Percentiles rank a stretch among this genome's conserved stretches.
These are phyloP conservation scores for Xylaria venustula DNA, from an alignment of 495 filamentous ascomycete genomes.

Conservation along the genomic window DNA sequence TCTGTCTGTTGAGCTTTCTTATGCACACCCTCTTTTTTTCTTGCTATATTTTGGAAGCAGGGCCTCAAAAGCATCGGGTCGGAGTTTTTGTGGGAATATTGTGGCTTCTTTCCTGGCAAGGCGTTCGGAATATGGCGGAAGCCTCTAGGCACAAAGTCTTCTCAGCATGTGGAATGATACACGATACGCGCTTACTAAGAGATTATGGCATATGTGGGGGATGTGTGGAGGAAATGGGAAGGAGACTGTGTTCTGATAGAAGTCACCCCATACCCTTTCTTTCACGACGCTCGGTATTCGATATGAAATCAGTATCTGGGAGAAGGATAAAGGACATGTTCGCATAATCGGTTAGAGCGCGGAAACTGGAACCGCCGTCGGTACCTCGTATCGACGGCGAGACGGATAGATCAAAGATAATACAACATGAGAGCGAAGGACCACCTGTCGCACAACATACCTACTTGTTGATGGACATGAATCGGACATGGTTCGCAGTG, in stretches of 20 bases:
- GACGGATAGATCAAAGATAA: background rate
- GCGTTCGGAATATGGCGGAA: constrained; percentile 24
- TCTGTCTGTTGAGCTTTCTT: background rate
- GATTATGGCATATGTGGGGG: constrained; percentile 4
- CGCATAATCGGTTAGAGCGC: constrained; percentile 3
- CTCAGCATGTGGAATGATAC: constrained; percentile 20
- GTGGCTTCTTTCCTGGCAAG: constrained; percentile 26
- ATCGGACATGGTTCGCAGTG: background rate
- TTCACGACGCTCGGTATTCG: background rate
- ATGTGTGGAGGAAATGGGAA: background rate
- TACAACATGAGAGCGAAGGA: background rate
- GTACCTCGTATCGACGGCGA: background rate
- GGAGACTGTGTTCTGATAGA: constrained; percentile 5
- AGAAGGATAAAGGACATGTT: background rate
- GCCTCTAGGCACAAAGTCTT: constrained; percentile 20
- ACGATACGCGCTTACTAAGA: constrained; percentile 21
- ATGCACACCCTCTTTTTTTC: background rate
- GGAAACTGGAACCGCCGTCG: background rate
- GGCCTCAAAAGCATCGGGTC: constrained; percentile 28
- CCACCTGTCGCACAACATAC: background rate
- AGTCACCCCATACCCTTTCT: background rate
- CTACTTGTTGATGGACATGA: background rate
- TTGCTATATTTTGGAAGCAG: constrained; percentile 7
- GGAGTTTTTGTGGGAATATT: constrained; percentile 29
- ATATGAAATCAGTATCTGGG: constrained; percentile 2